phyloP scores from a whole-genome alignment of 1,284 basidiomycete genomes.

The Ceratobasidium papillatum region DNA sequence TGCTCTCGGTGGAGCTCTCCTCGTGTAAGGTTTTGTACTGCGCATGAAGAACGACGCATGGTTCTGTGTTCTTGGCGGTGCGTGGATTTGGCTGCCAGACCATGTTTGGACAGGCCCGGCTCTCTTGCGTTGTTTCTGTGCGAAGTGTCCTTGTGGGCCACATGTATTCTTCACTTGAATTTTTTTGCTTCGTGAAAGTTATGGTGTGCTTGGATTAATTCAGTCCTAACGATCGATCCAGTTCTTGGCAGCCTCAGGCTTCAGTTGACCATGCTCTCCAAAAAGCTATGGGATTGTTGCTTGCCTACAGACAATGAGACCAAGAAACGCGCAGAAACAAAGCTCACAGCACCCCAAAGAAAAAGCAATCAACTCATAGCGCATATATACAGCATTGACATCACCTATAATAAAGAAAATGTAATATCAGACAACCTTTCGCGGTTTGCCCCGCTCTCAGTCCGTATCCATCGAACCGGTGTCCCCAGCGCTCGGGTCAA shows the following conservation, averaged over 20 bases:
- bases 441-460: slow-evolving; percentile 9
- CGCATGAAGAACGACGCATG: slow-evolving; percentile 8
- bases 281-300: not conserved
- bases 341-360: not conserved
- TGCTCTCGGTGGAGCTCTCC: slow-evolving; percentile 18
- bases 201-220: not conserved
- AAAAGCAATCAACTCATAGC: slow-evolving; percentile 19
- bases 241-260: not conserved
- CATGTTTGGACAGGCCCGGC: not conserved
- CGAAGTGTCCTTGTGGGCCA: not conserved
- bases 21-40: slow-evolving; percentile 19
- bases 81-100: not conserved
- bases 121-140: not conserved
- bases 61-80: slow-evolving; percentile 18
- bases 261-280: not conserved
- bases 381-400: slow-evolving; percentile 30
- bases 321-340: not conserved
- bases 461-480: slow-evolving; percentile 53
- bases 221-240: too few species aligned
- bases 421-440: not conserved
- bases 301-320: not conserved
- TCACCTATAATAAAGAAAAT: slow-evolving; percentile 17
- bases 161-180: not conserved
- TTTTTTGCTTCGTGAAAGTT: not conserved
- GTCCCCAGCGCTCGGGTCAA: slow-evolving; percentile 29